Percentiles rank a stretch among this genome's conserved stretches.
These are phyloP conservation scores for Garcileccinum viscosum DNA, from an alignment of 1,284 basidiomycete genomes.

Conservation along the genomic window DNA sequence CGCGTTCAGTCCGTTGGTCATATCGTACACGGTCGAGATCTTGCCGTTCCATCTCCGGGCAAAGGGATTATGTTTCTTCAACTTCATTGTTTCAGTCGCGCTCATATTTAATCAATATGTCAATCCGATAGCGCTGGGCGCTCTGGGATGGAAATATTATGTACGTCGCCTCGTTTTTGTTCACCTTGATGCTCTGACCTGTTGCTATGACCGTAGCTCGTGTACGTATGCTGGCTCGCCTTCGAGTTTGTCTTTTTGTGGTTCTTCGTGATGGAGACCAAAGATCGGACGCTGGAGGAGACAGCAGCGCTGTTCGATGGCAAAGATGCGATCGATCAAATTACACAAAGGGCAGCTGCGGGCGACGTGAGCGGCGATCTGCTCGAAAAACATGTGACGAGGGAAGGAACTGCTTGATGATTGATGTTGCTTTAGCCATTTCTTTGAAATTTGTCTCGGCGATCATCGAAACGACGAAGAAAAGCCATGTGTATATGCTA, in stretches of 20 bases:
- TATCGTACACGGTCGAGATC: slow-evolving; percentile 79
- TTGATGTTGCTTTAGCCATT: not conserved
- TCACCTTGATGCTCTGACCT: not conserved
- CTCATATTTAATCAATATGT: slow-evolving; percentile 84
- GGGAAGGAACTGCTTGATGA: slow-evolving; percentile 8
- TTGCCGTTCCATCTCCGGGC: slow-evolving; percentile 76
- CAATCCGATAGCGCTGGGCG: slow-evolving; percentile 75
- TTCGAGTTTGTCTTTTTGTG: slow-evolving; percentile 70
- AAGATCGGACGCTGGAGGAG: slow-evolving; percentile 75
- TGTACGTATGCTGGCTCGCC: slow-evolving; percentile 74
- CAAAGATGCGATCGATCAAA: slow-evolving; percentile 53
- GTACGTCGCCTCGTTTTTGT: slow-evolving; percentile 33
- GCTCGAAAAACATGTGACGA: slow-evolving; percentile 40
- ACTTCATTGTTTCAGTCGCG: slow-evolving; percentile 68
- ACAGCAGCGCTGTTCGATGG: slow-evolving; percentile 77
- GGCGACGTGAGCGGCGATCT: slow-evolving; percentile 38
- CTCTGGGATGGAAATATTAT: slow-evolving; percentile 71
- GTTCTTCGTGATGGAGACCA: slow-evolving; percentile 76
- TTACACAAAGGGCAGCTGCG: slow-evolving; percentile 39
- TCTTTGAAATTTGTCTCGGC: not conserved
- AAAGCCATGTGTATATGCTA: not conserved
- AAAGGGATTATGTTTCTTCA: slow-evolving; percentile 80
- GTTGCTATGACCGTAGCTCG: slow-evolving; percentile 45
- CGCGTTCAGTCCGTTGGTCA: slow-evolving; percentile 76
- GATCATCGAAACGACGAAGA: not conserved